These are phyloP conservation scores for Closterium sp. DNA, from an alignment of 139 green algal species.

Conservation along the genomic window DNA sequence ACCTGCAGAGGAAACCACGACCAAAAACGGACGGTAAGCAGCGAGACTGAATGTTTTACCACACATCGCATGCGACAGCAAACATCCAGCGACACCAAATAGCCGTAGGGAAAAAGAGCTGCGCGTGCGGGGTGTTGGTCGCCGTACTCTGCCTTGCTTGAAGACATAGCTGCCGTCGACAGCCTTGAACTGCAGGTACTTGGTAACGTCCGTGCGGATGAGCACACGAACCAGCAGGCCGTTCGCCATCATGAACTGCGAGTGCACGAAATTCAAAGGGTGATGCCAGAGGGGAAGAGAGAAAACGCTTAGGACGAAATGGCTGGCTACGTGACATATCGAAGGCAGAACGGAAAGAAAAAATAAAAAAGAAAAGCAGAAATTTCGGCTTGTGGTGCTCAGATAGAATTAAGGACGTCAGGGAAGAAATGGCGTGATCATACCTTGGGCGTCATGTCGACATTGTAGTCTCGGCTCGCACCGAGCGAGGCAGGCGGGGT, in stretches of 20 bases:
- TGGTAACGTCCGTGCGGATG: conserved; percentile 94
- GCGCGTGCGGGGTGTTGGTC: neutral
- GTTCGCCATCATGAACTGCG: conserved; percentile 94
- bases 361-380: neutral
- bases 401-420: neutral
- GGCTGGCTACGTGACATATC: neutral
- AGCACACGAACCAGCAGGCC: conserved; percentile 87
- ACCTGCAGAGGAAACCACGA: conserved; percentile 38
- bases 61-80: neutral
- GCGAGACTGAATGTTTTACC: neutral
- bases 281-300: neutral
- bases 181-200: conserved; percentile 99
- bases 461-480: conserved; percentile 90
- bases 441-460: conserved; percentile 95
- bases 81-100: neutral
- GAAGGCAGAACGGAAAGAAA: neutral
- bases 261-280: neutral
- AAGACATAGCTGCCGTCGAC: conserved; percentile 94
- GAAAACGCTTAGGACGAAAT: neutral
- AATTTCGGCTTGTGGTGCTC: no score
- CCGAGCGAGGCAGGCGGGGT: conserved; percentile 70
- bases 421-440: neutral
- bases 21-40: neutral
- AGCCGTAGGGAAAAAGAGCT: neutral
- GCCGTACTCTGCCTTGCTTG: conserved; percentile 81